These are phyloP conservation scores for Benincasa hispida DNA, from an alignment of 306 rosid genomes.

Conservation along the genomic window DNA sequence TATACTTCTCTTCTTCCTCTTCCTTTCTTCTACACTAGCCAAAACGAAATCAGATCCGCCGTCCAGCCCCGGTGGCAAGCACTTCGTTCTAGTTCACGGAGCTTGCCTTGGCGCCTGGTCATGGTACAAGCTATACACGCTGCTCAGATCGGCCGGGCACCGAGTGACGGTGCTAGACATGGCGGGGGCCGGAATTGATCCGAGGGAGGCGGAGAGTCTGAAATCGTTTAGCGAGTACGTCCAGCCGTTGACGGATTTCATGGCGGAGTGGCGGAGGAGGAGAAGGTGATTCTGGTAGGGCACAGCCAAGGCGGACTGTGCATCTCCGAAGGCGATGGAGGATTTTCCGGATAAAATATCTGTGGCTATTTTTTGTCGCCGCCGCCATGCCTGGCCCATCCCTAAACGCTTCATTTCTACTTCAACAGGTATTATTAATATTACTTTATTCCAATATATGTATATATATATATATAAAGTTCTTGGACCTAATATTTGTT, in stretches of 20 bases:
- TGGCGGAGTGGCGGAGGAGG: slow-evolving; percentile 15
- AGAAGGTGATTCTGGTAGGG: slow-evolving; percentile 28
- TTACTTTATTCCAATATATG: too few species aligned
- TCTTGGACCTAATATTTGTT: too few species aligned
- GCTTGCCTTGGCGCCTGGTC: slow-evolving; percentile 45
- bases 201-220: slow-evolving; percentile 2
- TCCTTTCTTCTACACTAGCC: neutral
- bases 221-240: slow-evolving; percentile 20
- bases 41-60: neutral
- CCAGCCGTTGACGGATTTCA: slow-evolving; percentile 22
- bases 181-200: slow-evolving; percentile 24
- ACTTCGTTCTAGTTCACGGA: slow-evolving; percentile 38
- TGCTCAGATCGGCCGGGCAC: slow-evolving; percentile 18
- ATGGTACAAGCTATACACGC: slow-evolving; percentile 29
- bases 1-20: neutral
- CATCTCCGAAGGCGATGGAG: slow-evolving; percentile 37
- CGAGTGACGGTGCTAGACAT: slow-evolving; percentile 25
- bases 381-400: slow-evolving; percentile 27
- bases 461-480: too few species aligned
- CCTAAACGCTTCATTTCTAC: neutral
- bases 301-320: slow-evolving; percentile 40
- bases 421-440: slow-evolving; percentile 3
- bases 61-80: neutral
- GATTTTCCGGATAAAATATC: slow-evolving; percentile 14
- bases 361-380: slow-evolving; percentile 24